phyloP scores from a whole-genome alignment of 1,284 basidiomycete genomes.

The Cutaneotrichosporon spelunceum region DNA sequence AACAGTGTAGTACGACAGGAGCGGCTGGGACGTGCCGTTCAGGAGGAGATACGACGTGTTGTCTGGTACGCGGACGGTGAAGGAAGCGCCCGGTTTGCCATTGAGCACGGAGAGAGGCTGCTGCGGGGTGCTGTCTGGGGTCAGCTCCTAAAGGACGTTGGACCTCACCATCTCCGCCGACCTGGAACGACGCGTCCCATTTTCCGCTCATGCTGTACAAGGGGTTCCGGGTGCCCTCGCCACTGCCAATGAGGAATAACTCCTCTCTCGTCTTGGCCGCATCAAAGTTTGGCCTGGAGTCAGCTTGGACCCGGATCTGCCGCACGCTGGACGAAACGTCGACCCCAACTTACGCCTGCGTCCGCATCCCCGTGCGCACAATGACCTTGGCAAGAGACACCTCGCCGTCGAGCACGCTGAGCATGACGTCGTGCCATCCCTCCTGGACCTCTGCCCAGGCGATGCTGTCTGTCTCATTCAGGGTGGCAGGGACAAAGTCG shows the following conservation, averaged over 20 bases:
- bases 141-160: not conserved
- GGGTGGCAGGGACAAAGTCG: not conserved
- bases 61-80: constrained; percentile 5
- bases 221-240: not conserved
- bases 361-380: not conserved
- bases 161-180: constrained; percentile 10
- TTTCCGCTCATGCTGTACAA: not conserved
- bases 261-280: not conserved
- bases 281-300: not conserved
- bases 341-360: constrained; percentile 1
- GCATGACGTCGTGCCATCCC: constrained; percentile 6
- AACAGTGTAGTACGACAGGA: constrained; percentile 2
- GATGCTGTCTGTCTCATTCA: not conserved
- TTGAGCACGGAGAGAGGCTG: not conserved
- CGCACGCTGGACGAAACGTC: not conserved
- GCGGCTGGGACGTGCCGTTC: constrained; percentile 15
- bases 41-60: constrained; percentile 16
- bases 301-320: not conserved
- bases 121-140: not conserved
- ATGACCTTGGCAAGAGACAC: not conserved
- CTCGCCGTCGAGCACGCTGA: not conserved
- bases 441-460: not conserved
- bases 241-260: not conserved
- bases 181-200: not conserved
- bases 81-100: not conserved